phyloP scores from a whole-genome alignment of 2,329 filamentous ascomycete species.

The Aureobasidium sp. region DNA sequence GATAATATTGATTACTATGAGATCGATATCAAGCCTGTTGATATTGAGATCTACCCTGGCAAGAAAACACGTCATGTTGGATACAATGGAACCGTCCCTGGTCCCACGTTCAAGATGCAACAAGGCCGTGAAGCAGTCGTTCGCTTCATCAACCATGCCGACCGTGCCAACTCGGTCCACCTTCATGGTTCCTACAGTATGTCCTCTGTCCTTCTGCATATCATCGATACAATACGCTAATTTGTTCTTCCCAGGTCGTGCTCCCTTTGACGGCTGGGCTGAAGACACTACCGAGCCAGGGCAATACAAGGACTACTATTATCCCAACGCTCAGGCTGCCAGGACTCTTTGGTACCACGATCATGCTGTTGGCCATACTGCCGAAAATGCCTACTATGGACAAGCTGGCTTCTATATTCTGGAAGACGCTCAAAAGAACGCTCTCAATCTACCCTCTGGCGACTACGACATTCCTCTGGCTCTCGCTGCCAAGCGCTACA shows the following conservation, averaged over 20 bases:
- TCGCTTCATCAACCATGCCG: slow-evolving; percentile 44
- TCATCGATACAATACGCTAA: neutral
- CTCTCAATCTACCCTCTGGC: slow-evolving; percentile 45
- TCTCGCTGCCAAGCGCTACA: slow-evolving; percentile 47
- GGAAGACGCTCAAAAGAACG: slow-evolving; percentile 43
- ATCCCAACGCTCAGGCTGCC: slow-evolving; percentile 50
- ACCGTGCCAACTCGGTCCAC: slow-evolving; percentile 41
- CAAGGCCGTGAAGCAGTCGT: slow-evolving; percentile 45
- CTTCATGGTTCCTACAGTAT: slow-evolving; percentile 43
- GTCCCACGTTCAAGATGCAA: slow-evolving; percentile 44
- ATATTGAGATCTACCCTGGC: slow-evolving; percentile 36
- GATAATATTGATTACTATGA: slow-evolving; percentile 41
- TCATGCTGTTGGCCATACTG: slow-evolving; percentile 29
- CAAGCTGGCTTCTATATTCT: slow-evolving; percentile 53
- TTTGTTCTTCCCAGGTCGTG: slow-evolving; percentile 22
- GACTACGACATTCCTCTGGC: slow-evolving; percentile 49
- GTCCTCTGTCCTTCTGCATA: neutral
- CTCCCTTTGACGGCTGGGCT: slow-evolving; percentile 49
- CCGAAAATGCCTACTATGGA: slow-evolving; percentile 42
- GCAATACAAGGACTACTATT: slow-evolving; percentile 57
- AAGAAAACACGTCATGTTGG: slow-evolving; percentile 36
- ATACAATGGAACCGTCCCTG: slow-evolving; percentile 48
- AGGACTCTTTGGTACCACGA: slow-evolving; percentile 28
- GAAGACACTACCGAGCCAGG: slow-evolving; percentile 45
- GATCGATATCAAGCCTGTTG: slow-evolving; percentile 35